Evolutionary conservation across 2,329 filamentous ascomycete species (phyloP).

Genomic region (Colletotrichum abscissum): DNA sequence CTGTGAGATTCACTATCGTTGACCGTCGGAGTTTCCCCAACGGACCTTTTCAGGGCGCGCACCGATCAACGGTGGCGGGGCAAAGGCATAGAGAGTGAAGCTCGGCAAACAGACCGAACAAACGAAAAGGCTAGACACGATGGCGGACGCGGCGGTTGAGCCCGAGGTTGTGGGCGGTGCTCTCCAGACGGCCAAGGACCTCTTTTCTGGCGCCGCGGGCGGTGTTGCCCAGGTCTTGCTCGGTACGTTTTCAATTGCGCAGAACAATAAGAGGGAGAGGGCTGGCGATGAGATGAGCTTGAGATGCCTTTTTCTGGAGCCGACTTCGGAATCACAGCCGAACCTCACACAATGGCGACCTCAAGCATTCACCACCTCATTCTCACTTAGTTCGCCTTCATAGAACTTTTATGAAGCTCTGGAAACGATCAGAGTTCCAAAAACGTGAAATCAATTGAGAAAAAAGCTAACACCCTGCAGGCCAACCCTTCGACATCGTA

Average conservation of each 20-base stretch:
- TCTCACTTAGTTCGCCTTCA: slow-evolving; percentile 46
- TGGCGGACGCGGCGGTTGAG: slow-evolving; percentile 32
- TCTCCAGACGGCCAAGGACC: slow-evolving; percentile 82
- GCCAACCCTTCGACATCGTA: slow-evolving; percentile 88
- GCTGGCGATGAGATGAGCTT: slow-evolving; percentile 10
- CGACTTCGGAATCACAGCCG: slow-evolving; percentile 98
- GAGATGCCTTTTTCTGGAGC: slow-evolving; percentile 71
- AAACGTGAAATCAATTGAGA: not conserved
- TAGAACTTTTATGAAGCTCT: too few relatives aligned
- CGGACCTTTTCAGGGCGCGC: not conserved
- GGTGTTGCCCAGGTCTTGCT: slow-evolving; percentile 94
- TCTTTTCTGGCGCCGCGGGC: slow-evolving; percentile 90
- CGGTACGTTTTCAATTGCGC: slow-evolving; percentile 66
- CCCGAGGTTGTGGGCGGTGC: slow-evolving; percentile 43
- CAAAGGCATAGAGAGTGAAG: not conserved
- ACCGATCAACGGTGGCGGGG: slow-evolving; percentile 18
- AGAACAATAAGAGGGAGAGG: not conserved
- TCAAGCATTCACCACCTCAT: slow-evolving; percentile 76
- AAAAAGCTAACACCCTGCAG: slow-evolving; percentile 49
- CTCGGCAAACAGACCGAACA: slow-evolving; percentile 6
- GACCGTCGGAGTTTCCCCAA: not conserved
- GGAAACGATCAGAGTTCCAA: fast-evolving
- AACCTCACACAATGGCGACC: slow-evolving; percentile 78
- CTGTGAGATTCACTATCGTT: not conserved
- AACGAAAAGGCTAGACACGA: not conserved